A percentile compares a stretch with the other conserved stretches of the same genome.
phyloP scores from a whole-genome alignment of 768 basidiomycete genomes.

The Cystobasidium onofrii region DNA sequence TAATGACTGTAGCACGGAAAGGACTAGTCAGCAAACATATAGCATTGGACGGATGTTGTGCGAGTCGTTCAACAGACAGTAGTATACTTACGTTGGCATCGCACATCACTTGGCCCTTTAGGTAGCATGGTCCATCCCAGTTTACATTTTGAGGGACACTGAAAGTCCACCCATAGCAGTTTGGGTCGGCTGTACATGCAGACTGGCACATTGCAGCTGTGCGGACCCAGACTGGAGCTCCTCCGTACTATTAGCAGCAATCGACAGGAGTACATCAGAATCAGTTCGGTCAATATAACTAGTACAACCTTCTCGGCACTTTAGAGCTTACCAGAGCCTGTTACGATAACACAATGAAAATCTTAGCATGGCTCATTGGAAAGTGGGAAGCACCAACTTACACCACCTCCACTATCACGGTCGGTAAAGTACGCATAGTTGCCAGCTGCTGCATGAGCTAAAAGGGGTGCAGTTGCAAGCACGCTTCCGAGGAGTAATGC shows the following conservation, averaged over 20 bases:
- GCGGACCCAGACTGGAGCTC: neutral
- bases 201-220: neutral
- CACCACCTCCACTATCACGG: neutral
- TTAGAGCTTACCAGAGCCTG: too few species aligned
- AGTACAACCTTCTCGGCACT: too few species aligned
- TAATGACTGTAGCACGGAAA: neutral
- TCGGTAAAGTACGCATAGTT: neutral
- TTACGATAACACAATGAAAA: neutral
- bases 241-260: neutral
- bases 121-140: neutral
- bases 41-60: neutral
- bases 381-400: neutral
- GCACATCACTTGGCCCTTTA: neutral
- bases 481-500: neutral
- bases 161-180: constrained; percentile 1
- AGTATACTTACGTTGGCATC: neutral
- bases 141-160: neutral
- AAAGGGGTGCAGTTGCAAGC: neutral
- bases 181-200: constrained; percentile 5
- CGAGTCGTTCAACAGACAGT: neutral
- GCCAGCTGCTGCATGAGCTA: neutral
- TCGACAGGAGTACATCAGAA: too few species aligned
- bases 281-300: too few species aligned
- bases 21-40: neutral
- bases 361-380: neutral